Conservation (phyloP, 1,284 basidiomycete genomes). For the Melampsora larici-populina region DNA sequence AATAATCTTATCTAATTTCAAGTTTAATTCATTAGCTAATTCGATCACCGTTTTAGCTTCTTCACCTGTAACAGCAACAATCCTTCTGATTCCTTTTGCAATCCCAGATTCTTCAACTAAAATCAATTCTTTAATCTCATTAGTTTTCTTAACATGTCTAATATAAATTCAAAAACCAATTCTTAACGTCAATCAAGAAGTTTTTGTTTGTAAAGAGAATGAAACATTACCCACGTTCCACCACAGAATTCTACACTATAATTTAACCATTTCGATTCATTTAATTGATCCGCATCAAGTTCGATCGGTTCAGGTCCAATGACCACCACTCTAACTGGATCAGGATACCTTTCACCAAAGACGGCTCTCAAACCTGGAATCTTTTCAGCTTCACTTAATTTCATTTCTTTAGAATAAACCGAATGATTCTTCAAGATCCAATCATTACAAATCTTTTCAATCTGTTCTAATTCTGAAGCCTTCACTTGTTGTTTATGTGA, state of each 20-base stretch:
- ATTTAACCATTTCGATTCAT: slow-evolving; percentile 80
- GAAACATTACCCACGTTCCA: slow-evolving; percentile 70
- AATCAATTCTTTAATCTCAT: slow-evolving; percentile 92
- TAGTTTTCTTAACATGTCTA: slow-evolving; percentile 87
- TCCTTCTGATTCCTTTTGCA: slow-evolving; percentile 92
- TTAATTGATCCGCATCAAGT: slow-evolving; percentile 70
- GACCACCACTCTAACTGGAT: slow-evolving; percentile 91
- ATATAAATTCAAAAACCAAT: background rate
- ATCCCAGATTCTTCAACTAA: slow-evolving; percentile 95
- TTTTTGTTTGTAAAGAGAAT: background rate
- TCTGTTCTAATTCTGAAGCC: slow-evolving; percentile 70
- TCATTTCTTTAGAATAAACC: slow-evolving; percentile 83
- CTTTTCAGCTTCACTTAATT: slow-evolving; percentile 73
- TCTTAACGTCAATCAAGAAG: background rate
- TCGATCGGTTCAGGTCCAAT: slow-evolving; percentile 83
- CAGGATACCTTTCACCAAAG: slow-evolving; percentile 96
- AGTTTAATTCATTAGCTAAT: slow-evolving; percentile 65
- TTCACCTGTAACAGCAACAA: slow-evolving; percentile 89
- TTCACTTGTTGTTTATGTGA: slow-evolving; percentile 86
- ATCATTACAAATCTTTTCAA: slow-evolving; percentile 77
- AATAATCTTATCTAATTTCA: slow-evolving; percentile 67
- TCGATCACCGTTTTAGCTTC: slow-evolving; percentile 80
- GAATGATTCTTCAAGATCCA: slow-evolving; percentile 87
- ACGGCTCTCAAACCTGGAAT: slow-evolving; percentile 93
- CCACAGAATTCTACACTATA: slow-evolving; percentile 97